Base-by-base conservation (phyloP, 345 rosid species). In the Nephelium lappaceum region DNA sequence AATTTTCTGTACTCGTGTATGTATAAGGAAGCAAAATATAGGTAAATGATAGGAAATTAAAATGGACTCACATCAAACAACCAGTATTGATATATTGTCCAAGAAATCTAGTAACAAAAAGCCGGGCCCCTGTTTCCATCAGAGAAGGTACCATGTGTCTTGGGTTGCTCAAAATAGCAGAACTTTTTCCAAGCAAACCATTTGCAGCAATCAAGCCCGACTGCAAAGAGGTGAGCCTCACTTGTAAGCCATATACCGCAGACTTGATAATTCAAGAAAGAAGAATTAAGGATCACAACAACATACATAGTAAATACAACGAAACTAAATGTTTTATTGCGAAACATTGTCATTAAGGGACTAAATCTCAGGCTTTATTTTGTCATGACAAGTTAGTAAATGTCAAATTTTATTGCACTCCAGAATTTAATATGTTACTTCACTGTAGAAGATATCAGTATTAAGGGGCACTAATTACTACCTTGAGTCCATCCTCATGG, bases 401-500 rank as follows among this genome's bases (percentile, higher is more conserved):
- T 24, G 69, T 11, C 47, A 25, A 69, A 47, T 11, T 24, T 69
- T 21, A 27, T 53, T 63, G 11, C 63, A 16, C 57, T 67, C 36
- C 49, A 5, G 2, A 53, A 42, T 21, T 7, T 4, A 7, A 14
- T 14, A 51, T 15, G 53, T 6, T 16, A 39, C 72, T 57, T 25
- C 12, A 58, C 11, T 39, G 61, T 25, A 61, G 57, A 60, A 70
- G 3, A 76, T 51, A 61, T 43, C 41, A 21, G 15, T 41, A 64
- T 64, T 65, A 31, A 49, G 42, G 45, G 65, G 72, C 19, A 57
- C 43, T 21, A 57, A 69, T 68, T 12, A 6, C 79, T 89, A 82
- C 98, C 97, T 92, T 95, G 45, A 95, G 82, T 77, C 97, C 97
- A 66, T 95, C 98, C 85, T 95, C 98, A 82, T 93, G 99, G 85